Base-by-base conservation (phyloP, 495 filamentous ascomycete species). In the Aspergillus baeticus region DNA sequence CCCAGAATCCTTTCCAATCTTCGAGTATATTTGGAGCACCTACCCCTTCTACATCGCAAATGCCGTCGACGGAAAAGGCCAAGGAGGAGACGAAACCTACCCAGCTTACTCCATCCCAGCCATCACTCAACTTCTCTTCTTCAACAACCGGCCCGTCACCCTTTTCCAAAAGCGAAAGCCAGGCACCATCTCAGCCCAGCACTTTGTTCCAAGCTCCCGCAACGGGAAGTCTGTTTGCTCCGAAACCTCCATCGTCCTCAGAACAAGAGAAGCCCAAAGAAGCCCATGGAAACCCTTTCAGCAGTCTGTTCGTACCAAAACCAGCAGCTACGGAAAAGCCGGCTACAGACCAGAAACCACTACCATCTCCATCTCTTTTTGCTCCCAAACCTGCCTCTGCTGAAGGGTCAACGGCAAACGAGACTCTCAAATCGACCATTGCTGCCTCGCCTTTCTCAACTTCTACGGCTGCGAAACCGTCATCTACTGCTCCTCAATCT, bases 221-320 rank as follows among this genome's bases (percentile, higher is more conserved):
- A n/a, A 49, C 61, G 6, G 61, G 58, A 26, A 66, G 36, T 49
- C 21, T 63, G 7, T 66, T 70, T 55, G 41, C 63, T 13, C 55
- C 61, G 23, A 66, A 70, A 59, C 50, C 63, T 35, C 29, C 69
- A 31, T 35, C 47, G 13, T 31, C 56, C 29, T 26, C 58, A 13
- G 57, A 59, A 21, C 44, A 57, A 58, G 61, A 58, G 31, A 57
- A 69, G 45, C 41, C 66, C 5, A 55, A 60, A 31, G 22, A 63
- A 11, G 50, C 54, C 39, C 47, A 39, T 15, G 47, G 18, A n/a
- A 66, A 67, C 26, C 63, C 67, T 11, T 60, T 62, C 31, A 48
- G 42, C 41, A 72, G 64, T 31, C 54, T 74, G n/a, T 74, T 75
- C 51, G 61, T 34, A 6, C 62, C 64, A 10, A 62, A 63, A n/a